A percentile compares a stretch with the other conserved stretches of the same genome.
These are phyloP conservation scores for Rhodotorula taiwanensis DNA, from an alignment of 768 basidiomycete species.

Conservation along the genomic window DNA sequence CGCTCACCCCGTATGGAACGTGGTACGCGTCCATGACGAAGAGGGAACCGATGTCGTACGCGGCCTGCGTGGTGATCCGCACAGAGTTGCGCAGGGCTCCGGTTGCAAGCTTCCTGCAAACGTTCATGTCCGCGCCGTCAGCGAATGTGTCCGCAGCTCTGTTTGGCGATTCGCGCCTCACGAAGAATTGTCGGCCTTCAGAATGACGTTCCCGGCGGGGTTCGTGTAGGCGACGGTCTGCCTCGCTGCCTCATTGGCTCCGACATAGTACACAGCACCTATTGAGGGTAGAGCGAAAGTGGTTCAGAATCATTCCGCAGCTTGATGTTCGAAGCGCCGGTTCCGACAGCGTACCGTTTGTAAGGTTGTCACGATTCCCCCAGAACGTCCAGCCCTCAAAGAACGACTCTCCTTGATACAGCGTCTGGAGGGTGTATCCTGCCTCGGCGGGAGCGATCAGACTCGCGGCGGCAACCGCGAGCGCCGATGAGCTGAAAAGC, in stretches of 20 bases:
- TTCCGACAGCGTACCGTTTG: conserved; percentile 23
- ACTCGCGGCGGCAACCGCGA: neutral
- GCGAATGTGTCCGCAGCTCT: no score
- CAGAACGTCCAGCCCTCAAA: conserved; percentile 23
- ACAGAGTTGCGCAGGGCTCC: conserved; percentile 38
- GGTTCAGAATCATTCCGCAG: no score
- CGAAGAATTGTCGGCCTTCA: conserved; percentile 32
- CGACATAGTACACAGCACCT: conserved; percentile 17
- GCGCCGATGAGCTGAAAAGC: no score
- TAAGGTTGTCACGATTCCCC: conserved; percentile 23
- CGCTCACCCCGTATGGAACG: conserved; percentile 51
- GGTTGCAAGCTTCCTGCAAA: conserved; percentile 23
- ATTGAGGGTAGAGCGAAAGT: no score
- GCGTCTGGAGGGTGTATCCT: conserved; percentile 53
- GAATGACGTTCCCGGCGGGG: conserved; percentile 7
- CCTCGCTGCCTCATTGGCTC: neutral
- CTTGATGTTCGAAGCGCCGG: no score
- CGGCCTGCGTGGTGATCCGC: conserved; percentile 33
- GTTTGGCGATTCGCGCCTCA: neutral
- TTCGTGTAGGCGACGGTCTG: conserved; percentile 8
- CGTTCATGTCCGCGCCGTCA: no score
- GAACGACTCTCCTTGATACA: conserved; percentile 47
- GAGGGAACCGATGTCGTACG: conserved; percentile 35
- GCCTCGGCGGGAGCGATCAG: neutral
- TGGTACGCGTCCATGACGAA: conserved; percentile 42